Conservation (phyloP, 1,284 basidiomycete species). For the Sporisorium iseilematis-ciliati region DNA sequence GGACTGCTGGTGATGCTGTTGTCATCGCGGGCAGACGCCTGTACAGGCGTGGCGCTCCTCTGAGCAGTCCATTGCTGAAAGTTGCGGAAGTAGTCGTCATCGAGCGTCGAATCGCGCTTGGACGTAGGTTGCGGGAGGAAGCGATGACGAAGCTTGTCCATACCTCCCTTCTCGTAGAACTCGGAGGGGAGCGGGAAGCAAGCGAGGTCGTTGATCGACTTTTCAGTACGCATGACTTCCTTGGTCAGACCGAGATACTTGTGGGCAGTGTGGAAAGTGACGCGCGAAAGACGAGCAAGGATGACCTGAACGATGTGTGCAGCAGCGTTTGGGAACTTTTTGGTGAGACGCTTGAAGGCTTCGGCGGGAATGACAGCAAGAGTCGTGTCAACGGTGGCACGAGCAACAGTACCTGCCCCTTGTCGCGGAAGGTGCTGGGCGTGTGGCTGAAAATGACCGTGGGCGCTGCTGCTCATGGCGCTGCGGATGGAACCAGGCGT, state of each 20-base stretch:
- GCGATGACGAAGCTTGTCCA: slow-evolving; percentile 86
- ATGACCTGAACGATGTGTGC: slow-evolving; percentile 99
- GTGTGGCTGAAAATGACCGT: slow-evolving; percentile 23
- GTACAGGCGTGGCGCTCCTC: slow-evolving; percentile 44
- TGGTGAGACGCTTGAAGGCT: slow-evolving; percentile 88
- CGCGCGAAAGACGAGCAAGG: slow-evolving; percentile 92
- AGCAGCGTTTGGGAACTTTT: slow-evolving; percentile 95
- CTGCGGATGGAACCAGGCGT: slow-evolving; percentile 61
- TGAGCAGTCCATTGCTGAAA: slow-evolving; percentile 47
- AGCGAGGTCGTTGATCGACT: slow-evolving; percentile 94
- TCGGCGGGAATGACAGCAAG: slow-evolving; percentile 98
- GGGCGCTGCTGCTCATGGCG: slow-evolving; percentile 44
- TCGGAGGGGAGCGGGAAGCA: slow-evolving; percentile 90
- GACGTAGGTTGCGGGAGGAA: slow-evolving; percentile 71
- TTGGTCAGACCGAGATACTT: slow-evolving; percentile 94
- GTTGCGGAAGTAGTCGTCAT: slow-evolving; percentile 56
- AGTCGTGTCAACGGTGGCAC: slow-evolving; percentile 92
- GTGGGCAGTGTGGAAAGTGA: slow-evolving; percentile 94
- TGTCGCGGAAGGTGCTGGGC: slow-evolving; percentile 29
- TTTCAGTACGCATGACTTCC: slow-evolving; percentile 94
- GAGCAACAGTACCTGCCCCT: slow-evolving; percentile 75
- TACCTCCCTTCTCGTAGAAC: slow-evolving; percentile 94
- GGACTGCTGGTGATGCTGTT: slow-evolving; percentile 14
- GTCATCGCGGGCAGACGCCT: background rate
- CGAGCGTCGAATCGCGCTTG: slow-evolving; percentile 38